phyloP scores from a whole-genome alignment of 371 early-diverging fungal genomes.

The Syncephalis fuscata region DNA sequence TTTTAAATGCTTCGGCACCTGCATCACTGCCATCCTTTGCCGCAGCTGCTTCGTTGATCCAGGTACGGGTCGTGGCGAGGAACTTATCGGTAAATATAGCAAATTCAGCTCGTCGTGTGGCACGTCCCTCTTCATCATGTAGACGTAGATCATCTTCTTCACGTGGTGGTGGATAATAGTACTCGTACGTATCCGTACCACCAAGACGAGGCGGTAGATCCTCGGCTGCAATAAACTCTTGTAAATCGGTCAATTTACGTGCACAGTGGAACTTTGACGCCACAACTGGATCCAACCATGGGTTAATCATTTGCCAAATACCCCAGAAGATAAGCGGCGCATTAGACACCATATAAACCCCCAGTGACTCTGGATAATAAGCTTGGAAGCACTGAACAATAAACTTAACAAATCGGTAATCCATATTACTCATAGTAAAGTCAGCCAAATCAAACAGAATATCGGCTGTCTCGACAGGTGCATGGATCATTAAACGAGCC shows the following conservation, averaged over 20 bases:
- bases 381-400: slow-evolving; percentile 63
- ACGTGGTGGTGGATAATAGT: slow-evolving; percentile 12
- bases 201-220: slow-evolving; percentile 14
- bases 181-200: slow-evolving; percentile 15
- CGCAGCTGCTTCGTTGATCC: slow-evolving; percentile 8
- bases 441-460: slow-evolving; percentile 67
- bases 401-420: slow-evolving; percentile 63
- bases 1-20: too few relatives aligned
- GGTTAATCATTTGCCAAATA: slow-evolving; percentile 64
- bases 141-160: slow-evolving; percentile 7
- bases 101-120: not conserved
- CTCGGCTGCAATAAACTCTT: slow-evolving; percentile 30
- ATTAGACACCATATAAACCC: slow-evolving; percentile 51
- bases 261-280: slow-evolving; percentile 65
- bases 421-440: slow-evolving; percentile 70
- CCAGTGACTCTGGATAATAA: slow-evolving; percentile 81
- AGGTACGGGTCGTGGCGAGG: slow-evolving; percentile 9
- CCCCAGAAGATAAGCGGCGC: slow-evolving; percentile 81
- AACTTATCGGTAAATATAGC: slow-evolving; percentile 4
- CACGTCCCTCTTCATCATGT: slow-evolving; percentile 1
- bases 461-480: slow-evolving; percentile 67
- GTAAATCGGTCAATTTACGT: slow-evolving; percentile 32
- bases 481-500: slow-evolving; percentile 47
- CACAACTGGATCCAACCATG: slow-evolving; percentile 82
- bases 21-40: slow-evolving; percentile 5